phyloP scores from a whole-genome alignment of 257 asterid species.

The Schizonepeta tenuifolia region DNA sequence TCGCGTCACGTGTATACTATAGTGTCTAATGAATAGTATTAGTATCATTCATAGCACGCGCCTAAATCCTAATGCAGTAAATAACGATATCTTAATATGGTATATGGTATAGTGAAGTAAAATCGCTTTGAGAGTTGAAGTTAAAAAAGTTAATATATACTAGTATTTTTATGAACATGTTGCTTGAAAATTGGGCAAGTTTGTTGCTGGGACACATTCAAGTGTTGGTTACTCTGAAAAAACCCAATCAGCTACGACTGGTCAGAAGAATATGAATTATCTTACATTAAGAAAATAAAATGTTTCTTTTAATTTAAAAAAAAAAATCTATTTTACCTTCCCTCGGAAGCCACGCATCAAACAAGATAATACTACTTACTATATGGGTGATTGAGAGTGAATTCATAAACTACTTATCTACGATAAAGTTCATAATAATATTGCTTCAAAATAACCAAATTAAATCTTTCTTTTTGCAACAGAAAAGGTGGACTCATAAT shows the following conservation, averaged over 20 bases:
- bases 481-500: neutral
- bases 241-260: slow-evolving; percentile 19
- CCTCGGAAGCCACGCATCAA: slow-evolving; percentile 41
- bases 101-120: too few species aligned
- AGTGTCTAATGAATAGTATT: too few species aligned
- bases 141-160: too few species aligned
- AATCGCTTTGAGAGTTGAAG: too few species aligned
- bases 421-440: neutral
- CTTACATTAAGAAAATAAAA: slow-evolving; percentile 4
- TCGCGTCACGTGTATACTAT: too few species aligned
- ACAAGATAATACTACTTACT: neutral
- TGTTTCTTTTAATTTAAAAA: neutral
- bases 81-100: too few species aligned
- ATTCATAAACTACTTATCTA: too few species aligned
- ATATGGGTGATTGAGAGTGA: neutral
- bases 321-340: slow-evolving; percentile 18
- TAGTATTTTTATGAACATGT: neutral
- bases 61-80: too few species aligned
- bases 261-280: slow-evolving; percentile 14
- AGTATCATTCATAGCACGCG: too few species aligned
- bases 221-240: slow-evolving; percentile 38
- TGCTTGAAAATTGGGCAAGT: slow-evolving; percentile 40
- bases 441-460: neutral
- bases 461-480: neutral
- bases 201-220: slow-evolving; percentile 42